These are phyloP conservation scores for Neurospora tetrasperma DNA, from an alignment of 495 filamentous ascomycete species.

Conservation along the genomic window DNA sequence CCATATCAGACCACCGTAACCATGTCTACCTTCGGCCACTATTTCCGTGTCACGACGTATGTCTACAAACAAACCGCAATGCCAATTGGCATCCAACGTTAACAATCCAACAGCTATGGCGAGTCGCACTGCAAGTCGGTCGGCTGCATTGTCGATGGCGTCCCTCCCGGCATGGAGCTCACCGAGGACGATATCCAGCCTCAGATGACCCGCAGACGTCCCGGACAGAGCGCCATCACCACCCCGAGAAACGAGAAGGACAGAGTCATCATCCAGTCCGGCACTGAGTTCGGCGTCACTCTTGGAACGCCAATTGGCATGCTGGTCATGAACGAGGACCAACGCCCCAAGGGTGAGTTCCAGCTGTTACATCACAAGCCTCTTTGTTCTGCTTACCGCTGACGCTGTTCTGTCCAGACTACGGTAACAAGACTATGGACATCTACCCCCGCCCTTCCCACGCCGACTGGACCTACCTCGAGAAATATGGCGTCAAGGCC, in stretches of 20 bases:
- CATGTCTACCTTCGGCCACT: constrained; percentile 89
- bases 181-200: constrained; percentile 88
- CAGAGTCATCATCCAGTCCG: constrained; percentile 82
- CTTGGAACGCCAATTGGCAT: constrained; percentile 88
- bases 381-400: background rate
- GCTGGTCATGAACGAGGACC: constrained; percentile 84
- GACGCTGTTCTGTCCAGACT: constrained; percentile 45
- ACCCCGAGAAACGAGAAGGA: constrained; percentile 94
- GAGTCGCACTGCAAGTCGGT: constrained; percentile 89
- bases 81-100: constrained; percentile 7
- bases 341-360: constrained; percentile 57
- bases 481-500: constrained; percentile 95
- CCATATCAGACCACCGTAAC: constrained; percentile 1
- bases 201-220: constrained; percentile 83
- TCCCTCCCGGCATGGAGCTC: constrained; percentile 80
- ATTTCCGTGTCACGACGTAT: constrained; percentile 80
- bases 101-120: constrained; percentile 52
- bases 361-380: background rate
- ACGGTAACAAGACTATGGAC: constrained; percentile 85
- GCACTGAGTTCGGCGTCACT: constrained; percentile 86
- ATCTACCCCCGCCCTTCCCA: constrained; percentile 83
- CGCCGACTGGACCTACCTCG: constrained; percentile 92
- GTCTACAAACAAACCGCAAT: constrained; percentile 16
- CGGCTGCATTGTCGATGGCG: constrained; percentile 80
- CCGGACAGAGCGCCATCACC: constrained; percentile 81